Percentiles rank a stretch among this genome's conserved stretches.
phyloP scores from a whole-genome alignment of 495 filamentous ascomycete genomes.

The Bathelium albidoporum region DNA sequence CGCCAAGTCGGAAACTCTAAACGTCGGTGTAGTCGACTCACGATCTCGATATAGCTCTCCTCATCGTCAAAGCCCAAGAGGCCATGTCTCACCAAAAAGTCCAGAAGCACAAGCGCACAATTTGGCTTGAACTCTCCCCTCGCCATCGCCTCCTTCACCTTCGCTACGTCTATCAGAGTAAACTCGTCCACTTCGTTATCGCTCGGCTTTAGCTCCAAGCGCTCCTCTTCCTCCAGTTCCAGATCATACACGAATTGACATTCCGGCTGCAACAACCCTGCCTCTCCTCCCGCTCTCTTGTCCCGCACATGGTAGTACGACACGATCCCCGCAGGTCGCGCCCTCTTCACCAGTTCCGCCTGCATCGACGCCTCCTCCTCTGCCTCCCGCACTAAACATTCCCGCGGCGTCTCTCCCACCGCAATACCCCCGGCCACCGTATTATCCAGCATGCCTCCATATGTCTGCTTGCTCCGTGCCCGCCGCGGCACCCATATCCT shows the following conservation, averaged over 20 bases:
- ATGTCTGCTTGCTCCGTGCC: constrained; percentile 68
- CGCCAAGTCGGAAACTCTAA: constrained; percentile 66
- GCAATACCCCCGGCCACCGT: constrained; percentile 85
- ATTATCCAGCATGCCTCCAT: constrained; percentile 83
- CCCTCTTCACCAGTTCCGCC: constrained; percentile 52
- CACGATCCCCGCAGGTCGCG: constrained; percentile 54
- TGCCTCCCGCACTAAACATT: constrained; percentile 74
- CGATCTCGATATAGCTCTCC: constrained; percentile 67
- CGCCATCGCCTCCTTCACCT: constrained; percentile 60
- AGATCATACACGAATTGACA: constrained; percentile 88
- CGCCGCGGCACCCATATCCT: constrained; percentile 79
- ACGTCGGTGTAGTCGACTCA: constrained; percentile 62
- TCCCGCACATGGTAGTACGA: constrained; percentile 81
- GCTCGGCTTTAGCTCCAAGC: constrained; percentile 56
- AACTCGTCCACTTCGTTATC: constrained; percentile 89
- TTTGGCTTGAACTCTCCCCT: constrained; percentile 86
- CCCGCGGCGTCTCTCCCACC: constrained; percentile 63
- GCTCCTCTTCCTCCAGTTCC: constrained; percentile 52
- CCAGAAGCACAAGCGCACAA: constrained; percentile 69
- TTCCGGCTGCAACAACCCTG: constrained; percentile 81
- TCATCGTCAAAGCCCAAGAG: constrained; percentile 76
- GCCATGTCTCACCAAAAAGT: constrained; percentile 85
- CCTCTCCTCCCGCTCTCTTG: constrained; percentile 69
- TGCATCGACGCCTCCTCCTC: constrained; percentile 85
- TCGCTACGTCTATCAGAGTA: constrained; percentile 59